Evolutionary conservation across 768 basidiomycete genomes (phyloP), one percentile per base, ranked within the genome.

Genomic region (Chalciporus piperatus): DNA sequence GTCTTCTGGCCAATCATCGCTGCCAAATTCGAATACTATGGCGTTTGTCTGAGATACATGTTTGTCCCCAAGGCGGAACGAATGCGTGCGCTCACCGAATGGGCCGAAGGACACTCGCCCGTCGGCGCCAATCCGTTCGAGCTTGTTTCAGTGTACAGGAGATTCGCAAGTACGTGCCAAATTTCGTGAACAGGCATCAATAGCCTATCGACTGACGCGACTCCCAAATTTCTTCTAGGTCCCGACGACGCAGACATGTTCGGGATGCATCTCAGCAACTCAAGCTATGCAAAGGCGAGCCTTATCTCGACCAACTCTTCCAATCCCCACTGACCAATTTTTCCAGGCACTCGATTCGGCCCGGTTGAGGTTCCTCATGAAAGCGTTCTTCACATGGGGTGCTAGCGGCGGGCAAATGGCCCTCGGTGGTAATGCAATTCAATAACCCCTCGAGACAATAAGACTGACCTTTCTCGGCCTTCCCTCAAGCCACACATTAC

Each of bases 261-360:
- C 84, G 83, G 59, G 82, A 87, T 61, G 64, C 89, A 92, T 61
- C 73, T 92, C 51, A 89, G 87, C 64, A 92, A 92, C 61, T 89
- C 89, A 0, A 84, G 81, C 47, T 92, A 92, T 55, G 79, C 86
- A 4, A 90, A 89, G 75, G 85, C 80, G 50, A 14, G 71, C 59
- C 17, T 14, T 39, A 17, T 23, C 14, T 23, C 16, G 20, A 14
- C 13, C 22, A 17, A 11, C 6, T 28, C 10, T 0, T 16, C 1
- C 0, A 4, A 10, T 17, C 6, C 2, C 2, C 44, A 2, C 20
- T 50, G 9, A 51, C 32, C 17, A 1, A 10, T 37, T 6, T n/a
- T 13, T 43, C 35, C 30, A 17, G 76, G 70, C 72, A 8, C 62
- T 82, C 5, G 80, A 82, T 56, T 57, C 68, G 10, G 74, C 75